Evolutionary conservation across 2,329 filamentous ascomycete genomes (phyloP), one percentile per base, ranked within the genome.

Genomic region (Colletotrichum sp.): DNA sequence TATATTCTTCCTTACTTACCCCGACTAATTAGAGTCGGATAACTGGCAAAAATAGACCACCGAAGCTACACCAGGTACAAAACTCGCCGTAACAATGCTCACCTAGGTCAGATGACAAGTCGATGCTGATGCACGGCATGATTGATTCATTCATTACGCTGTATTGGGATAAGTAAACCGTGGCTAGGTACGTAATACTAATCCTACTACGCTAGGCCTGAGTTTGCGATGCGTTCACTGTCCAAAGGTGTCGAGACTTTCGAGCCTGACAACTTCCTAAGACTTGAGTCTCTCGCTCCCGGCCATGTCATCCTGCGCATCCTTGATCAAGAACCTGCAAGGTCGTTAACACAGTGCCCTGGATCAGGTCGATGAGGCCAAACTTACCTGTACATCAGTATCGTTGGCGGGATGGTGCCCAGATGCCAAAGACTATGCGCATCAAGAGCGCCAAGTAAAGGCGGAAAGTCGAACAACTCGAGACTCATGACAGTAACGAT

Each of bases 391-490:
- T 99, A 99, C 95, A 95, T 98, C 88, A 98, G 90, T 66, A 97
- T 88, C 1, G 95, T 95, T 12, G 97, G 97, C 36, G 91, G 90
- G 66, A 99, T 96, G 0, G 97, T 99, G 72, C 96, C 95, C 77
- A 98, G 83, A 89, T 99, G 97, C 97, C 97, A 99, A 77, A 99
- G 84, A 81, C 95, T 96, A 86, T 99, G 97, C 6, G 97, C 97
- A 88, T 99, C 97, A 66, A 99, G 85, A 83, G 94, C 92, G 9
- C 95, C 94, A 83, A 91, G 89, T 86, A 94, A 90, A 3, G 97
- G 97, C 70, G 97, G 92, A 81, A 99, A 99, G 84, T 99, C 97
- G 78, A 98, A 91, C 79, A 99, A 84, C 87, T 99, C 97, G 84
- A 99, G 88, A 84, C 96, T 96, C 97, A 99, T 99, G 43, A 95